Evolutionary conservation across 805 yeast genomes (phyloP), one percentile per base, ranked within the genome.

Genomic region (Zygosaccharomyces pseudorouxii): DNA sequence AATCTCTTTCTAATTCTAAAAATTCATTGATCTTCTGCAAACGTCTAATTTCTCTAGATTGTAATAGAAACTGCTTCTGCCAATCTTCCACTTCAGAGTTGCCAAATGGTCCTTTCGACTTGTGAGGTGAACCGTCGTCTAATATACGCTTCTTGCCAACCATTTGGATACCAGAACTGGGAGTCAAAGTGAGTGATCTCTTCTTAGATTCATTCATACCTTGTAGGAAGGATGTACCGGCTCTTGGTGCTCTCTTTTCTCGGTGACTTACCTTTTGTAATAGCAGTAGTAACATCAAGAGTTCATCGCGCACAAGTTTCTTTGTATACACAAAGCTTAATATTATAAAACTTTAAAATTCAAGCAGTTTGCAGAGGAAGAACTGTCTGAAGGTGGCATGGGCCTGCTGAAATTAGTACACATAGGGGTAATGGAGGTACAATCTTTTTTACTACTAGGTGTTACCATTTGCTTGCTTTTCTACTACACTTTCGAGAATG

Each of bases 401-500:
- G 28, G 48, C 19, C 16, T 56, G n/a, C 19, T 42, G 23, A 61
- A 56, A 19, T 12, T 55, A 19, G 12, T 59, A 3, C 16, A 45
- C 27, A 50, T 57, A 3, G 42, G 45, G 7, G 27, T 59, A 5
- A 55, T 62, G 36, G 54, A 55, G 45, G 39, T 63, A 11, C 59
- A 57, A 42, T 59, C 70, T 3, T 63, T 64, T 8, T 27, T 66
- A 18, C 50, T 65, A 3, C 49, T 66, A 19, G 53, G 57, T 2
- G 50, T 59, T 3, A 66, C 70, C 2, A 63, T 63, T 22, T 55
- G 59, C 4, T 42, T 65, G 33, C 54, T 67, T 19, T 66, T 67
- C 40, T 67, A 67, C 41, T 67, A 67, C 47, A 62, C 69, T 1
- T 67, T 67, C 39, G 59, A 64, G 48, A 67, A 67, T 55, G 71